Percentiles rank a stretch among this genome's conserved stretches.
phyloP scores from a whole-genome alignment of 345 rosid genomes.

The Zanthoxylum bungeanum region DNA sequence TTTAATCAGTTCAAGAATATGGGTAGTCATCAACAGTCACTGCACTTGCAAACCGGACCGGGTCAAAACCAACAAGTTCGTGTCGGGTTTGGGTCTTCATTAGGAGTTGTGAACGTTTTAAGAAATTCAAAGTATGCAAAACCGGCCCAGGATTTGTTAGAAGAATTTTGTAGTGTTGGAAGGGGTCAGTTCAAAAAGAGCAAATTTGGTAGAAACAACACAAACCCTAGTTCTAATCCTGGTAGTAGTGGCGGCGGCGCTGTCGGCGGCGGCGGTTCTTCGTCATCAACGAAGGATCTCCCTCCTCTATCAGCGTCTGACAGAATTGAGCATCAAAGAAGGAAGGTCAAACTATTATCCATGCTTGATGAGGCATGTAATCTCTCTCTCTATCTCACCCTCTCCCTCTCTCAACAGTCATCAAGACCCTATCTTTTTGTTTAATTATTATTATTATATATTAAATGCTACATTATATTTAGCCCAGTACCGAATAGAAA shows the following conservation, averaged over 20 bases:
- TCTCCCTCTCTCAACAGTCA: constrained; percentile 20
- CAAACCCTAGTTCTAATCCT: constrained; percentile 64
- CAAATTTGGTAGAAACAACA: constrained; percentile 38
- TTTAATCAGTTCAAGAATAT: constrained; percentile 40
- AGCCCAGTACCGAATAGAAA: constrained; percentile 24
- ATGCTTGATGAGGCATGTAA: constrained; percentile 99
- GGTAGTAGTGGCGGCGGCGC: constrained; percentile 30
- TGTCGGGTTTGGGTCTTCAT: constrained; percentile 56
- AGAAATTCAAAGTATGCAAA: constrained; percentile 75
- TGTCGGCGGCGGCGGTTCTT: constrained; percentile 34
- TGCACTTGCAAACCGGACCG: constrained; percentile 37
- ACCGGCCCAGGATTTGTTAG: constrained; percentile 82
- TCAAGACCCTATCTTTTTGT: constrained; percentile 21
- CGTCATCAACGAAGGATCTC: constrained; percentile 50
- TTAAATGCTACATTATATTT: neutral
- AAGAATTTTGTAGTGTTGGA: constrained; percentile 94
- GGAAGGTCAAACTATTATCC: constrained; percentile 86
- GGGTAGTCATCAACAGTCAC: constrained; percentile 29
- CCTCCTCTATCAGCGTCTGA: constrained; percentile 76
- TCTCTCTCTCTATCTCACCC: constrained; percentile 24
- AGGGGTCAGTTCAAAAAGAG: constrained; percentile 73
- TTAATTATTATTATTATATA: constrained; percentile 1
- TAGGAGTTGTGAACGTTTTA: constrained; percentile 55
- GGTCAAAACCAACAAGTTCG: constrained; percentile 43
- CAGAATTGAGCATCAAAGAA: constrained; percentile 91